A percentile compares a stretch with the other conserved stretches of the same genome.
These are phyloP conservation scores for Pythium graminicola DNA, from an alignment of 352 stramenopile species.

Conservation along the genomic window DNA sequence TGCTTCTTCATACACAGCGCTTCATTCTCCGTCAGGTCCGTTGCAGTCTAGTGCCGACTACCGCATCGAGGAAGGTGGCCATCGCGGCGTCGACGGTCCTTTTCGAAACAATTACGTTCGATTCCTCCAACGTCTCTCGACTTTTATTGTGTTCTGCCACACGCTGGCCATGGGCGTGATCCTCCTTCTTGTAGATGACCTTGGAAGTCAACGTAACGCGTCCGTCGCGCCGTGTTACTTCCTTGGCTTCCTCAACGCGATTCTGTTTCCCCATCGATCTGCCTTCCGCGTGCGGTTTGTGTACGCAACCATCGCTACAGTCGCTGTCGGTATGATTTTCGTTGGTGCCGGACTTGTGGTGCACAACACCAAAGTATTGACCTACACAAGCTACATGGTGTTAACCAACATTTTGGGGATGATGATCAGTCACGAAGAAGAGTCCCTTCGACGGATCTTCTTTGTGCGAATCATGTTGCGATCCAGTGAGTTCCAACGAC, in stretches of 20 bases:
- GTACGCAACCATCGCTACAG: slow-evolving; percentile 69
- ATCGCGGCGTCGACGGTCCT: slow-evolving; percentile 2
- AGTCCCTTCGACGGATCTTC: slow-evolving; percentile 65
- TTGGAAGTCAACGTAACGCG: slow-evolving; percentile 24
- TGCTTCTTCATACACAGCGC: neutral
- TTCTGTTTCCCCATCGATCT: slow-evolving; percentile 70
- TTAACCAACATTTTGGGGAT: slow-evolving; percentile 72
- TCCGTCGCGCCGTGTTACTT: slow-evolving; percentile 76
- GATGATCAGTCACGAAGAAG: slow-evolving; percentile 83
- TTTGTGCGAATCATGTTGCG: slow-evolving; percentile 81
- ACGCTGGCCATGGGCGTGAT: slow-evolving; percentile 68
- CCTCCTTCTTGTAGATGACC: slow-evolving; percentile 49
- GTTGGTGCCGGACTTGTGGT: slow-evolving; percentile 53
- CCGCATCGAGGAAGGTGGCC: neutral
- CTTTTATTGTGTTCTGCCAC: slow-evolving; percentile 59
- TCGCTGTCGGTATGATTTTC: slow-evolving; percentile 52
- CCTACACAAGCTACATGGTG: slow-evolving; percentile 61
- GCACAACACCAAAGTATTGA: slow-evolving; percentile 50
- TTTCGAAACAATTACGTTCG: slow-evolving; percentile 76
- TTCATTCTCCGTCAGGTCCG: neutral
- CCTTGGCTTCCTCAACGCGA: slow-evolving; percentile 77
- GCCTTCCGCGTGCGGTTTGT: slow-evolving; percentile 76
- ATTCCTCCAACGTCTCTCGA: slow-evolving; percentile 73
- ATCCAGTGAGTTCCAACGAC: slow-evolving; percentile 75
- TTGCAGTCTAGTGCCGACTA: neutral